Evolutionary conservation across 129 eudicot genomes (phyloP).

Genomic region (Lonicera japonica): DNA sequence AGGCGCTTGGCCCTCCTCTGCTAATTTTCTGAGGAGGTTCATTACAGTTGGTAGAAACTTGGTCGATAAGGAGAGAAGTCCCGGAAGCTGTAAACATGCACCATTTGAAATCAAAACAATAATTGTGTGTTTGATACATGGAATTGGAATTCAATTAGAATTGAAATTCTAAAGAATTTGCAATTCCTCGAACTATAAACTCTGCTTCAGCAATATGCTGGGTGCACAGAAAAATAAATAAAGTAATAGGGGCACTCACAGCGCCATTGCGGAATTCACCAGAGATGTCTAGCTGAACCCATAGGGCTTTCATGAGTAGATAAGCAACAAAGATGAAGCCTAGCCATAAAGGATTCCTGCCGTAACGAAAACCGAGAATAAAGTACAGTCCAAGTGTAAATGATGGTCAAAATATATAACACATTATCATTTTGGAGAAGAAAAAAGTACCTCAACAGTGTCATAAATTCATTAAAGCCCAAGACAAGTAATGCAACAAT

Average conservation of each 20-base stretch:
- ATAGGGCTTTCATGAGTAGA: slow-evolving; percentile 81
- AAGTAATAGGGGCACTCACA: slow-evolving; percentile 41
- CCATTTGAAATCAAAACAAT: too few species aligned
- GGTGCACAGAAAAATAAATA: background rate
- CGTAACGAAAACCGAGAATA: slow-evolving; percentile 6
- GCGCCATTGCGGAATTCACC: slow-evolving; percentile 84
- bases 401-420: background rate
- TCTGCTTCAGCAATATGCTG: background rate
- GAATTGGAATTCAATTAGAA: background rate
- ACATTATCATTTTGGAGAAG: background rate
- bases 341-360: slow-evolving; percentile 87
- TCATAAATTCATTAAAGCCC: slow-evolving; percentile 97
- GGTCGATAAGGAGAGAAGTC: slow-evolving; percentile 70
- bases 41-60: slow-evolving; percentile 80
- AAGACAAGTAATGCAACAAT: slow-evolving; percentile 67
- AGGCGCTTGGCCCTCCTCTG: slow-evolving; percentile 74
- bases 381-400: slow-evolving; percentile 8
- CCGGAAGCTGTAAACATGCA: slow-evolving; percentile 65
- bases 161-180: background rate
- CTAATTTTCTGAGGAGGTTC: slow-evolving; percentile 78
- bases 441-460: slow-evolving; percentile 71
- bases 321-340: slow-evolving; percentile 65
- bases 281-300: slow-evolving; percentile 96
- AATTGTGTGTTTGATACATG: too few species aligned
- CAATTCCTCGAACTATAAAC: background rate